phyloP scores from a whole-genome alignment of 805 yeast species.

The Candida qinlingensis region DNA sequence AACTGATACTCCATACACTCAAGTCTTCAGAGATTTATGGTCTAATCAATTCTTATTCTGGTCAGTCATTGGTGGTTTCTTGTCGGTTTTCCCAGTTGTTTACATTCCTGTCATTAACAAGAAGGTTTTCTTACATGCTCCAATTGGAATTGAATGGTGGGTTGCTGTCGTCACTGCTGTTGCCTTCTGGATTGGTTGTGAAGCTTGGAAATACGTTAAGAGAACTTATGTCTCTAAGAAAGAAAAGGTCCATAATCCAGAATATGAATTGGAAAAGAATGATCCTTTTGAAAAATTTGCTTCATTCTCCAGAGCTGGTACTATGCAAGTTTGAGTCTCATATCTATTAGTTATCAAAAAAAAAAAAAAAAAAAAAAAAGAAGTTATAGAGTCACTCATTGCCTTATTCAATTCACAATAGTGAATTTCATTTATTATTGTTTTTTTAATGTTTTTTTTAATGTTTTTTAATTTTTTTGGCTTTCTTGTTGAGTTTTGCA shows the following conservation, averaged over 20 bases:
- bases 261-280: constrained; percentile 54
- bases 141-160: constrained; percentile 80
- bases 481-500: too few relatives aligned
- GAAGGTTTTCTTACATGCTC: constrained; percentile 66
- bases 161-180: constrained; percentile 55
- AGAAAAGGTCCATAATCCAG: constrained; percentile 48
- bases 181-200: constrained; percentile 55
- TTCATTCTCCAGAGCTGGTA: constrained; percentile 49
- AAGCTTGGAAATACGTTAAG: constrained; percentile 62
- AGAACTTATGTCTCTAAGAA: constrained; percentile 43
- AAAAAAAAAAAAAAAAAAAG: too few relatives aligned
- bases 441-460: too few relatives aligned
- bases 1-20: constrained; percentile 52
- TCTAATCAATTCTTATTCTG: constrained; percentile 72
- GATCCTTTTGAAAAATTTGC: constrained; percentile 61
- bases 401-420: too few relatives aligned
- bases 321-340: constrained; percentile 24
- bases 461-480: too few relatives aligned
- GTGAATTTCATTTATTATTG: too few relatives aligned
- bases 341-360: background rate
- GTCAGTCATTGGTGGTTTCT: constrained; percentile 69
- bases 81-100: constrained; percentile 72
- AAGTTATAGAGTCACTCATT: too few relatives aligned
- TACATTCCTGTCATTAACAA: constrained; percentile 85
- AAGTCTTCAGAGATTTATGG: constrained; percentile 63